These are phyloP conservation scores for Eutrema yunnanense DNA, from an alignment of 345 rosid genomes.

Conservation along the genomic window DNA sequence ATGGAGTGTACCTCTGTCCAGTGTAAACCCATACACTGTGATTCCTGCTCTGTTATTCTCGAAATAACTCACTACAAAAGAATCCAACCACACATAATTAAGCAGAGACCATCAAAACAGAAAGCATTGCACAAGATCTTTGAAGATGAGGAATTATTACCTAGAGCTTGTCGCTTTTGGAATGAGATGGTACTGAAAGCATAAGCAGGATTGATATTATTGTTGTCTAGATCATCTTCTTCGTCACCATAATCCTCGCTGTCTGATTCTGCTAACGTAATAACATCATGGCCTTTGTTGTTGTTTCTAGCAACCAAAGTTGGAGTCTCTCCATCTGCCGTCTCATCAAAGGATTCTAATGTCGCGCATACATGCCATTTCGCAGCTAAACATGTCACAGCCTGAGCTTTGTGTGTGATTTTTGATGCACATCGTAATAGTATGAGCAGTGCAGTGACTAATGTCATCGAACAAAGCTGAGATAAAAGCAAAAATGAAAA, in stretches of 20 bases:
- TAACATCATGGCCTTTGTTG: slow-evolving; percentile 11
- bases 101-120: background rate
- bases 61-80: slow-evolving; percentile 65
- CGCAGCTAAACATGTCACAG: slow-evolving; percentile 78
- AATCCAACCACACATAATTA: background rate
- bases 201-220: slow-evolving; percentile 55
- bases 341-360: slow-evolving; percentile 60
- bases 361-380: slow-evolving; percentile 96
- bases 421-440: slow-evolving; percentile 77
- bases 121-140: background rate
- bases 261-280: slow-evolving; percentile 32
- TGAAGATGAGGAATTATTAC: slow-evolving; percentile 24
- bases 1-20: slow-evolving; percentile 79
- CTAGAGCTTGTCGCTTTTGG: slow-evolving; percentile 92
- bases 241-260: slow-evolving; percentile 63
- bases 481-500: background rate
- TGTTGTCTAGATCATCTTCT: slow-evolving; percentile 77
- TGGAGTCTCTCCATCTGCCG: slow-evolving; percentile 69
- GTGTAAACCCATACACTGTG: slow-evolving; percentile 73
- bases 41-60: slow-evolving; percentile 93
- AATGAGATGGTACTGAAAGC: slow-evolving; percentile 72
- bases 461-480: slow-evolving; percentile 81
- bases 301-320: slow-evolving; percentile 20
- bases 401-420: slow-evolving; percentile 93
- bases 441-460: slow-evolving; percentile 61